Evolutionary conservation across 768 basidiomycete species (phyloP), one percentile per base, ranked within the genome.

Genomic region (Sarcodon sp.): DNA sequence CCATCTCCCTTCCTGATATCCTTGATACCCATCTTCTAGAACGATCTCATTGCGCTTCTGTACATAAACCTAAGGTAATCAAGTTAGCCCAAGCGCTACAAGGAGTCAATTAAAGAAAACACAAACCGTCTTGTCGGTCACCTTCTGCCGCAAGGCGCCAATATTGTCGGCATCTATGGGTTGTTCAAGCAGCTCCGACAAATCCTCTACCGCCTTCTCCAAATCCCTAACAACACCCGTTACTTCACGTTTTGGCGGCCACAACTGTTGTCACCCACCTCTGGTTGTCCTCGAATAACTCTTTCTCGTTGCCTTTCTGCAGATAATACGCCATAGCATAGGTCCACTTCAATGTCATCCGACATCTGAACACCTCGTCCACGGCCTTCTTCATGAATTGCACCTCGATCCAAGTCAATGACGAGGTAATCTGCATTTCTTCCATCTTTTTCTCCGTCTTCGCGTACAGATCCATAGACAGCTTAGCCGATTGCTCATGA

Each of bases 381-480:
- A 97, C 92, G 0, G 96, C 96, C 61, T 92, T 89, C 70, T 90
- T 89, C 76, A 96, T 92, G 66, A 99, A 99, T 65, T 96, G 59
- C 16, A 82, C 92, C 67, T 99, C 94, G 54, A 99, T 99, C 96
- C 96, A 99, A 3, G 91, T 92, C 45, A 99, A 67, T 48, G 80
- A 72, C 4, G 87, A 90, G 9, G 82, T 83, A 55, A 90, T 76
- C 69, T 98, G 96, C 80, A 97, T 91, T 65, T 96, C 90, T 62
- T 96, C 88, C 93, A 98, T 98, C 80, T 97, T 97, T 77, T 93
- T 92, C 73, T 96, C 93, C 10, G 94, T 96, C 67, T 91, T 90
- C 49, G 76, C 75, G 64, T 91, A 92, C 16, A 98, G 71, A 53
- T 94, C 90, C 13, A 87, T 63, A 31, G 94, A 91, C 44, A 99